Percentiles rank a stretch among this genome's conserved stretches.
These are phyloP conservation scores for Aureoboletus auriporus DNA, from an alignment of 768 basidiomycete species.

Conservation along the genomic window DNA sequence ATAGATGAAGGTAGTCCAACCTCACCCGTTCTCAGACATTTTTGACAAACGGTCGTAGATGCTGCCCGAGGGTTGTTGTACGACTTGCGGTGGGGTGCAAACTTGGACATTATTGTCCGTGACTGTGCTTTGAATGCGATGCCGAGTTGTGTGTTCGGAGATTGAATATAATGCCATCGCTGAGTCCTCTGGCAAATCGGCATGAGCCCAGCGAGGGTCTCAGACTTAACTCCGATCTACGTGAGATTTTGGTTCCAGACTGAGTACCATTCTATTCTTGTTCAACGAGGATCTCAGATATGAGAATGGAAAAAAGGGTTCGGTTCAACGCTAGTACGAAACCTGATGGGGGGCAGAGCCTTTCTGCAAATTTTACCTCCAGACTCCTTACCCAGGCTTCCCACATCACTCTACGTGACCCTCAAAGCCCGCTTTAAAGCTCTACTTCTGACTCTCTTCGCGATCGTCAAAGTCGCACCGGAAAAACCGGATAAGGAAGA, in stretches of 20 bases:
- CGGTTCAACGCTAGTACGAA: neutral
- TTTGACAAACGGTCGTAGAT: constrained; percentile 73
- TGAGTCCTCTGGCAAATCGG: too few species aligned
- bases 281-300: constrained; percentile 13
- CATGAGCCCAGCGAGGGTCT: too few species aligned
- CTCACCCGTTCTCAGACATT: constrained; percentile 67
- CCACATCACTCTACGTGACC: constrained; percentile 47
- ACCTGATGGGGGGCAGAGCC: constrained; percentile 66
- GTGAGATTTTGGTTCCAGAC: too few species aligned
- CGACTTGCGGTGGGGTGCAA: constrained; percentile 66
- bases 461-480: constrained; percentile 47
- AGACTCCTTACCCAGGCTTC: constrained; percentile 57
- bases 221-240: too few species aligned
- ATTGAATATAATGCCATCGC: neutral
- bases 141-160: constrained; percentile 6
- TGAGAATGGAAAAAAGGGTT: neutral
- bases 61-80: constrained; percentile 61
- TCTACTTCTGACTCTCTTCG: constrained; percentile 44
- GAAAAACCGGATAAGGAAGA: constrained; percentile 65
- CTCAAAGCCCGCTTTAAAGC: constrained; percentile 45
- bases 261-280: constrained; percentile 8
- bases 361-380: constrained; percentile 45
- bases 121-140: too few species aligned
- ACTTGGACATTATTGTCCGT: constrained; percentile 63
- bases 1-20: neutral